Conservation (phyloP, 805 yeast genomes). For the Vanderwaltozyma polyspora region DNA sequence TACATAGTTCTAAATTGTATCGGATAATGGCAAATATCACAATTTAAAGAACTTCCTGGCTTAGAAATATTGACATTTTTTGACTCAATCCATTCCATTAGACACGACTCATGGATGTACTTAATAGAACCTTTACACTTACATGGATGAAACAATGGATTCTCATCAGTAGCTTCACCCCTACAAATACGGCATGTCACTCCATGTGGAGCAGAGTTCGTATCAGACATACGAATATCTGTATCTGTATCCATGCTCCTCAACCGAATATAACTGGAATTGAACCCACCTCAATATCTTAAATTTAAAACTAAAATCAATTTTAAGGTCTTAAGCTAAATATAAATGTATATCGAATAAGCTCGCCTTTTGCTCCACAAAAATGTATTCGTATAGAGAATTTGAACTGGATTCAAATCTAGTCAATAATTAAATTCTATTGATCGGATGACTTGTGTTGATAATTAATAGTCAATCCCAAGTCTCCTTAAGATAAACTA, state of each 20-base stretch:
- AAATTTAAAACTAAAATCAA: too few relatives aligned
- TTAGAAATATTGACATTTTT: constrained; percentile 23
- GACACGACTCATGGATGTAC: constrained; percentile 86
- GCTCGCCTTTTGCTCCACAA: too few relatives aligned
- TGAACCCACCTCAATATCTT: neutral
- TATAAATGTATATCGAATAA: too few relatives aligned
- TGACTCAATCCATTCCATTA: constrained; percentile 69
- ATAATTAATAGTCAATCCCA: too few relatives aligned
- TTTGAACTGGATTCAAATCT: too few relatives aligned
- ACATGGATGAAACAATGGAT: constrained; percentile 86
- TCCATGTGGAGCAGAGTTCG: constrained; percentile 5
- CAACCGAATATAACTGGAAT: neutral
- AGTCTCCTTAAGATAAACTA: too few relatives aligned
- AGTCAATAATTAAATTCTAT: too few relatives aligned
- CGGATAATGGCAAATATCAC: constrained; percentile 81
- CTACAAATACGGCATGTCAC: constrained; percentile 83
- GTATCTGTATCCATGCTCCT: neutral
- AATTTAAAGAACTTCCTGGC: constrained; percentile 42
- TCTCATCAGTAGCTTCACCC: constrained; percentile 69
- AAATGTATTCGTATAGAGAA: too few relatives aligned
- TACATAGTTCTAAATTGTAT: constrained; percentile 60
- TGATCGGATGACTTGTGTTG: too few relatives aligned
- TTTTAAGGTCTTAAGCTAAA: too few relatives aligned
- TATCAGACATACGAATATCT: too few relatives aligned
- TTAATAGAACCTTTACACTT: constrained; percentile 88